These are phyloP conservation scores for Saccharomycopsis sp. DNA, from an alignment of 805 yeast species.

Conservation along the genomic window DNA sequence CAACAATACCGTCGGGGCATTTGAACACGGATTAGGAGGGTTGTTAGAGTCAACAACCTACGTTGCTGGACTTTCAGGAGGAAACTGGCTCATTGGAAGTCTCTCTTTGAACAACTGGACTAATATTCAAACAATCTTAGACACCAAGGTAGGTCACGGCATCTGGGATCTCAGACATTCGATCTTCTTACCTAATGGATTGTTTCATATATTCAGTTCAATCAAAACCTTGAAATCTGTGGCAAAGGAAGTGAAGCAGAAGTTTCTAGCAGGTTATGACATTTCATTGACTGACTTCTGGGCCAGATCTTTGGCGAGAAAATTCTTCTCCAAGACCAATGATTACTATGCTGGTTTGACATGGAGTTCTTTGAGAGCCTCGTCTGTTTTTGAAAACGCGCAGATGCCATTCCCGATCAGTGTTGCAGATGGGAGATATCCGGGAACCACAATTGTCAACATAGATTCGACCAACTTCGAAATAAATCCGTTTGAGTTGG, in stretches of 20 bases:
- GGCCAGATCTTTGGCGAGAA: conserved; percentile 59
- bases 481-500: conserved; percentile 57
- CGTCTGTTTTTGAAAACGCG: conserved; percentile 40
- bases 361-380: conserved; percentile 35
- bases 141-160: conserved; percentile 24
- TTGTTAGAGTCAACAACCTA: conserved; percentile 64
- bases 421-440: conserved; percentile 13
- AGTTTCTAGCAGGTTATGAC: conserved; percentile 47
- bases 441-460: conserved; percentile 39
- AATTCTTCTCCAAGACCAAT: conserved; percentile 46
- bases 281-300: conserved; percentile 54
- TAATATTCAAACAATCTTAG: conserved; percentile 51
- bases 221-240: conserved; percentile 38
- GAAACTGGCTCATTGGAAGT: conserved; percentile 73
- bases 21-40: conserved; percentile 61
- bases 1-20: conserved; percentile 52
- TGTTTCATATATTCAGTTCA: conserved; percentile 35
- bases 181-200: conserved; percentile 56
- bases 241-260: conserved; percentile 37
- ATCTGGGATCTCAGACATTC: conserved; percentile 66
- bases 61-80: conserved; percentile 78
- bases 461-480: conserved; percentile 43
- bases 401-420: conserved; percentile 41
- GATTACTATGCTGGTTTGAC: conserved; percentile 45
- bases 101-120: conserved; percentile 67